phyloP scores from a whole-genome alignment of 2,329 filamentous ascomycete genomes.

The Aureobasidium musti region DNA sequence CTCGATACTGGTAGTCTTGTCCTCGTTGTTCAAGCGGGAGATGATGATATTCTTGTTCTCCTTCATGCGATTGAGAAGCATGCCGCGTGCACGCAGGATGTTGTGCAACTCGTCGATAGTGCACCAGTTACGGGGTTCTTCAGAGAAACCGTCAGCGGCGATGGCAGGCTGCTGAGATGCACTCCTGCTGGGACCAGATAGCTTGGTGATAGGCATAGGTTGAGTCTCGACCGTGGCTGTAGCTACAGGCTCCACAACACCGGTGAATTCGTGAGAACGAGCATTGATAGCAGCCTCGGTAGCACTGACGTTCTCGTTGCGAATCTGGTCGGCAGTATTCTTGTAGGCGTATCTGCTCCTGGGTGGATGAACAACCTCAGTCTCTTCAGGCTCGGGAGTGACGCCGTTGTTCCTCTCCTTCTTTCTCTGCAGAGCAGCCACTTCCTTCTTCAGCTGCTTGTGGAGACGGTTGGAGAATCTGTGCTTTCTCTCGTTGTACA shows the following conservation, averaged over 20 bases:
- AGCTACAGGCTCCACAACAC: constrained; percentile 9
- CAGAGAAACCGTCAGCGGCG: constrained; percentile 20
- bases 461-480: constrained; percentile 10
- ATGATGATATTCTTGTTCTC: constrained; percentile 31
- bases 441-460: constrained; percentile 29
- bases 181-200: background rate
- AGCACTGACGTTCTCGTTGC: background rate
- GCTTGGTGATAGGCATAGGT: background rate
- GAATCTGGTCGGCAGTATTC: constrained; percentile 19
- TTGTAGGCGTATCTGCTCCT: constrained; percentile 16
- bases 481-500: constrained; percentile 20
- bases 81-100: constrained; percentile 30
- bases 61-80: constrained; percentile 32
- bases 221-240: background rate
- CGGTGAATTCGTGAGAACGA: background rate
- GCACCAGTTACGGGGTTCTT: constrained; percentile 30
- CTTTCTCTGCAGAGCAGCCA: constrained; percentile 11
- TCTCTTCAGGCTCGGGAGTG: background rate
- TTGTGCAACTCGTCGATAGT: constrained; percentile 30
- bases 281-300: constrained; percentile 9
- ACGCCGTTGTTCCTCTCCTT: constrained; percentile 6
- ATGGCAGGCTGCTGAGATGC: background rate
- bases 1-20: constrained; percentile 35
- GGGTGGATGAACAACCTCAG: background rate
- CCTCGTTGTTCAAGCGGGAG: constrained; percentile 32